A percentile compares a stretch with the other conserved stretches of the same genome.
Conservation (phyloP, 306 rosid species). For the Lathyrus aphaca region DNA sequence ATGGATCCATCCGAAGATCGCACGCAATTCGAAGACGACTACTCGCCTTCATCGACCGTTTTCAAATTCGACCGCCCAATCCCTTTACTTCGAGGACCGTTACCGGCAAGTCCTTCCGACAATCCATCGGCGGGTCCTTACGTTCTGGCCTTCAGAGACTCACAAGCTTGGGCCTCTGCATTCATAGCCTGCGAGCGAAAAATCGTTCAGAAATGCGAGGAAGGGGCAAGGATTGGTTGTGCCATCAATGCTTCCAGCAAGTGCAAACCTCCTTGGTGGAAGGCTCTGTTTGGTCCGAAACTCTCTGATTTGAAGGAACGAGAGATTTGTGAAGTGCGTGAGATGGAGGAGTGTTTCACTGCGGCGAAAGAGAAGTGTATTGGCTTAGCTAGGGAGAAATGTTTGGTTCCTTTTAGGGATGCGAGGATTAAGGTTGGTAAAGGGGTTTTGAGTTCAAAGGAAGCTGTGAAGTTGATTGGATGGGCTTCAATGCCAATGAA, state of each 20-base stretch:
- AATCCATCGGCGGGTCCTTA: conserved; percentile 51
- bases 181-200: conserved; percentile 58
- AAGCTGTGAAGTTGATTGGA: conserved; percentile 47
- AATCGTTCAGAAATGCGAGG: conserved; percentile 67
- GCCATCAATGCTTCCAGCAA: conserved; percentile 48
- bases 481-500: conserved; percentile 46
- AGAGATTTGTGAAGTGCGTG: conserved; percentile 64
- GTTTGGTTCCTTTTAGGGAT: conserved; percentile 62
- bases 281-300: conserved; percentile 46
- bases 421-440: conserved; percentile 57
- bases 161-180: conserved; percentile 68
- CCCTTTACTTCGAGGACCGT: conserved; percentile 70
- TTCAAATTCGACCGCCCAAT: conserved; percentile 58
- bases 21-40: conserved; percentile 51
- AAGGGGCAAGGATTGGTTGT: conserved; percentile 69
- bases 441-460: conserved; percentile 44
- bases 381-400: conserved; percentile 64
- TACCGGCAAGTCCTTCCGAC: conserved; percentile 48
- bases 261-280: conserved; percentile 86
- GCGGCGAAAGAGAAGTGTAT: conserved; percentile 51
- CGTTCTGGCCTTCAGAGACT: conserved; percentile 69
- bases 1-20: conserved; percentile 42
- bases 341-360: conserved; percentile 39
- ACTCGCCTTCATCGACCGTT: conserved; percentile 58
- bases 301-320: conserved; percentile 57